Base-by-base conservation (phyloP, 805 yeast species). In the Ogataea paradorogensis region DNA sequence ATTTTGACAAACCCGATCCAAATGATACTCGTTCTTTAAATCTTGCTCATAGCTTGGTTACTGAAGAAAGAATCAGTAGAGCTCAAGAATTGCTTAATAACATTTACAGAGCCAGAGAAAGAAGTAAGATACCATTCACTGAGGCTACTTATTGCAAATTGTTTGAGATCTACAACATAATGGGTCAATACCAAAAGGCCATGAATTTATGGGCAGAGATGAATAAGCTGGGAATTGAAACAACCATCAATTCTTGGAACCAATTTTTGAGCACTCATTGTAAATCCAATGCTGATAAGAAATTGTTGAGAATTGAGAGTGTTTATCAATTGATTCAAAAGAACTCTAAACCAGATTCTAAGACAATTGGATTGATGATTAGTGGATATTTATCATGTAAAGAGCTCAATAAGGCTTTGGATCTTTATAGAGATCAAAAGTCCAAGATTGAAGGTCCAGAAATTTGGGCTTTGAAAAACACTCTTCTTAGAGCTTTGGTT, bases 121-220 rank as follows among this genome's bases (percentile, higher is more conserved):
- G 50, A 7, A 63, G 61, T 35, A 59, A 61, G 1, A 55, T 45
- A 10, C 58, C 66, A 5, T 54, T 78, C 15, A 56, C 60, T 4
- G 74, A 71, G 47, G 55, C 53, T 7, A 68, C 78, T 0, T 55
- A 71, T 34, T 58, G 63, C 33, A 59, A 63, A 24, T 54, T 74
- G 39, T 75, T 80, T 81, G 56, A 65, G 24, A 68, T 69, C 27
- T 76, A 62, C 53, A 65, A 66, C 40, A 62, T 58, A 1, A 52
- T 64, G 28, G 65, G 66, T 28, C 45, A 49, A 20, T 61, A 66
- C 13, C 57, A 58, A 11, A 62, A 60, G 26, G 71, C 73, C 2
- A 62, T 72, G 41, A 60, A 61, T 9, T 56, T 76, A 1, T 82
- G 85, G 76, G 74, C 73, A 43, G 65, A 61, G 30, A 56, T 82